Conservation (phyloP, 2,329 filamentous ascomycete genomes). For the Ophiostoma sp. region DNA sequence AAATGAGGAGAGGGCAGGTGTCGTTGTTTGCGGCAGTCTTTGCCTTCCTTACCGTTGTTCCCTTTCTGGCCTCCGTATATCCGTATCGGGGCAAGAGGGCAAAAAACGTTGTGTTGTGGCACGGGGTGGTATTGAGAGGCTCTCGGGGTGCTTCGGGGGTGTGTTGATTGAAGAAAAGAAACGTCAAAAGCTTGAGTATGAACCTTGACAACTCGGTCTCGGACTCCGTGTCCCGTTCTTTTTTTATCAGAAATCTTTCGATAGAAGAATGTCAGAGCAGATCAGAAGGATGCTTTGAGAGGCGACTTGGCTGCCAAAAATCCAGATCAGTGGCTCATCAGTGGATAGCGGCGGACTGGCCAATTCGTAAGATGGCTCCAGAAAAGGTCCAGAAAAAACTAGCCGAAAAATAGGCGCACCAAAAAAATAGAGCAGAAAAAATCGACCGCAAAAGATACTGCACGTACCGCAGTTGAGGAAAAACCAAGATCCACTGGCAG, state of each 20-base stretch:
- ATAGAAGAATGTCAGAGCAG: neutral
- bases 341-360: neutral
- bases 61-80: slow-evolving; percentile 15
- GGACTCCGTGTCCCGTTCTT: slow-evolving; percentile 1
- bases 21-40: neutral
- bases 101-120: neutral
- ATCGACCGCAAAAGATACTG: neutral
- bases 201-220: neutral
- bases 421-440: neutral
- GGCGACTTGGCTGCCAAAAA: neutral
- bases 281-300: neutral
- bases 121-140: neutral
- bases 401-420: neutral
- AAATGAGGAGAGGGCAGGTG: neutral
- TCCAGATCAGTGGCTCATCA: neutral
- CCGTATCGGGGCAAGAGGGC: neutral
- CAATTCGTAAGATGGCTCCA: neutral
- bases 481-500: neutral
- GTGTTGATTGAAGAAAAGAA: neutral
- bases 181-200: neutral
- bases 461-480: too few species aligned
- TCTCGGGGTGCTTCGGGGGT: neutral
- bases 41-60: neutral
- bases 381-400: slow-evolving; percentile 8
- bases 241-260: neutral